Evolutionary conservation across 306 rosid species (phyloP), one percentile per base, ranked within the genome.

Genomic region (Dalbergia oliveri): DNA sequence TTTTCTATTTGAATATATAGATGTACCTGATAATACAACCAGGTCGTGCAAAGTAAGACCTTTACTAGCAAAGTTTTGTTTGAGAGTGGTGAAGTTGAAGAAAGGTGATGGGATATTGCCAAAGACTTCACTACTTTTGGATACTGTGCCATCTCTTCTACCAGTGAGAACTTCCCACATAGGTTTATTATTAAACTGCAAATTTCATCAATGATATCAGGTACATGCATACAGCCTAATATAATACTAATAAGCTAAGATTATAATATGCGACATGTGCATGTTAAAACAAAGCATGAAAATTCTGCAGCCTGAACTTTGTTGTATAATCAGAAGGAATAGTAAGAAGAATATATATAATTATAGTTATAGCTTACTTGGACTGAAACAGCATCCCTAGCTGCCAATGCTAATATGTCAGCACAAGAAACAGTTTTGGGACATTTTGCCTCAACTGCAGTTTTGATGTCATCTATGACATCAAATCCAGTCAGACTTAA

Each of bases 361-460:
- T 50, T 83, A 53, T 10, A n/a, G 66, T 9, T 21, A 39, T 37
- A 37, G 44, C 90, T 76, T 87, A 89, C 94, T 64, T 75, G 83
- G 72, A 69, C 77, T 2, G 91, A 84, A 62, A 91, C 79, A 11
- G 93, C 71, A 58, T 89, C 96, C 47, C 90, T 82, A 18, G 96
- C 51, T 4, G 91, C 87, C 77, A 89, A 86, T 51, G 96, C 73
- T 8, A 91, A 37, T 14, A 91, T 84, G 83, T 89, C 96, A 53
- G 93, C 90, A 81, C 93, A 89, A 19, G 96, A 89, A 5, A 91
- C 96, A 59, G 84, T 68, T 72, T 86, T 86, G 23, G 88, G 78
- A 70, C 93, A 89, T 64, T 47, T 79, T 9, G 73, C 79, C 76
- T 89, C 93, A 3, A 91, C 9, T 9, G 58, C 72, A 7, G 10